Percentiles rank a stretch among this genome's conserved stretches.
Evolutionary conservation across 768 basidiomycete genomes (phyloP).

Genomic region (Boletus subcaerulescens): DNA sequence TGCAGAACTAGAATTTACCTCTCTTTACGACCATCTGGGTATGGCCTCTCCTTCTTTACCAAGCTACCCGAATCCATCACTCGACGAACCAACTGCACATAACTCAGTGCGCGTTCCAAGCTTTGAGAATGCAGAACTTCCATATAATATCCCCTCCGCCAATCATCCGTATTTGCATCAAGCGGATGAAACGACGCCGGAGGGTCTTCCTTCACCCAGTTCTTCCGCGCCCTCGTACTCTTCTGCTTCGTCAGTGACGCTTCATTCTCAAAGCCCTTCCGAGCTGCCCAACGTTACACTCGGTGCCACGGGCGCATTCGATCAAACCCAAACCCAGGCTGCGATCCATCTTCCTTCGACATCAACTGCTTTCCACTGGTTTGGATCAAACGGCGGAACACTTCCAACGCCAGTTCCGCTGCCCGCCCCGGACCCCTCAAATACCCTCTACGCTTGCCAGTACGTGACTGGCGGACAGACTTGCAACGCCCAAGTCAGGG

Average conservation of each 20-base stretch:
- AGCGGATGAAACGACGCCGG: not conserved
- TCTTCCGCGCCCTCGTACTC: not conserved
- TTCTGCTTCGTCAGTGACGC: too few species aligned
- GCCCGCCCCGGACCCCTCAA: not conserved
- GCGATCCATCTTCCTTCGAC: not conserved
- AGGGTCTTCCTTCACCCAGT: not conserved
- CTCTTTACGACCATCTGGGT: not conserved
- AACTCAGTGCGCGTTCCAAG: not conserved
- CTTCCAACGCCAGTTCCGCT: not conserved
- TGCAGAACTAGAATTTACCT: not conserved
- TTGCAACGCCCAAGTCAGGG: slow-evolving; percentile 6
- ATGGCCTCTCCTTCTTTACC: not conserved
- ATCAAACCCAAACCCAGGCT: not conserved
- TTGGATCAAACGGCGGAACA: not conserved
- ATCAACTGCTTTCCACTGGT: not conserved
- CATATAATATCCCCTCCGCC: not conserved
- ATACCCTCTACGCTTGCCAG: not conserved
- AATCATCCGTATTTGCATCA: not conserved
- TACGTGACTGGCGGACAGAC: not conserved
- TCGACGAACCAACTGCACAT: not conserved
- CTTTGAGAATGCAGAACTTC: not conserved
- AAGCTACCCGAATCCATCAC: not conserved
- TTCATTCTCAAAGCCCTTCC: not conserved
- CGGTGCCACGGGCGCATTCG: not conserved
- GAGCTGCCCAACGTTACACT: not conserved